Evolutionary conservation across 2,329 filamentous ascomycete species (phyloP).

Genomic region (Fusarium xylarioides): DNA sequence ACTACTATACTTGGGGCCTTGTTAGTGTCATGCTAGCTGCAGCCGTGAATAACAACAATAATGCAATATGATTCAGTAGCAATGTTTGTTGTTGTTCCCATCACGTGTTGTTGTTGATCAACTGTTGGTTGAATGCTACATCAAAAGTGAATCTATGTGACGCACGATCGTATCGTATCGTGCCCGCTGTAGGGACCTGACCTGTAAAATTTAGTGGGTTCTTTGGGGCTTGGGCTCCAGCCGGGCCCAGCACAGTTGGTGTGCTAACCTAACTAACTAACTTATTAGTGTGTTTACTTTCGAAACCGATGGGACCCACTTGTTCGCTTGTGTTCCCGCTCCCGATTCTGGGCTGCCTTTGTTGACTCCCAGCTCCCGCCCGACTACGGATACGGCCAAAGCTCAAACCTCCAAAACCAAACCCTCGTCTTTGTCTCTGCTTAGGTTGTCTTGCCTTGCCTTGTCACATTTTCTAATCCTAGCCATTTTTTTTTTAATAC

Average conservation of each 20-base stretch:
- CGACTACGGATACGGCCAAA: slow-evolving; percentile 7
- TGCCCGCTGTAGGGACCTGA: slow-evolving; percentile 3
- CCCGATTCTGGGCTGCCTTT: slow-evolving; percentile 22
- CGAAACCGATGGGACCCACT: slow-evolving; percentile 34
- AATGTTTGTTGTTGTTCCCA: not conserved
- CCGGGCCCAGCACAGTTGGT: not conserved
- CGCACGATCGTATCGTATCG: slow-evolving; percentile 18
- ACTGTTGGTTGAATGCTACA: slow-evolving; percentile 11
- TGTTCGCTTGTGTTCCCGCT: slow-evolving; percentile 24
- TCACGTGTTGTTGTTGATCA: slow-evolving; percentile 29
- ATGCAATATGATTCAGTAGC: not conserved
- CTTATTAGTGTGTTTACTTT: slow-evolving; percentile 38
- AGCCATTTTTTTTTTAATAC: not conserved
- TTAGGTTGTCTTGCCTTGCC: slow-evolving; percentile 1
- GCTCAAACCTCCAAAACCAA: slow-evolving; percentile 17
- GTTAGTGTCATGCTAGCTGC: not conserved
- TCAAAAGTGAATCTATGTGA: slow-evolving; percentile 24
- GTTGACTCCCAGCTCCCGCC: slow-evolving; percentile 26
- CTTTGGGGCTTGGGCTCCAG: not conserved
- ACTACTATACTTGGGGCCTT: not conserved
- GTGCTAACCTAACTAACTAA: not conserved
- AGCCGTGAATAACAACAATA: not conserved
- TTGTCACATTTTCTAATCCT: slow-evolving; percentile 13
- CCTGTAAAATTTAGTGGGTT: not conserved
- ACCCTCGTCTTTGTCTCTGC: not conserved